Evolutionary conservation across 2,329 filamentous ascomycete species (phyloP), one percentile per base, ranked within the genome.

Genomic region (Arthrinium puccinioides): DNA sequence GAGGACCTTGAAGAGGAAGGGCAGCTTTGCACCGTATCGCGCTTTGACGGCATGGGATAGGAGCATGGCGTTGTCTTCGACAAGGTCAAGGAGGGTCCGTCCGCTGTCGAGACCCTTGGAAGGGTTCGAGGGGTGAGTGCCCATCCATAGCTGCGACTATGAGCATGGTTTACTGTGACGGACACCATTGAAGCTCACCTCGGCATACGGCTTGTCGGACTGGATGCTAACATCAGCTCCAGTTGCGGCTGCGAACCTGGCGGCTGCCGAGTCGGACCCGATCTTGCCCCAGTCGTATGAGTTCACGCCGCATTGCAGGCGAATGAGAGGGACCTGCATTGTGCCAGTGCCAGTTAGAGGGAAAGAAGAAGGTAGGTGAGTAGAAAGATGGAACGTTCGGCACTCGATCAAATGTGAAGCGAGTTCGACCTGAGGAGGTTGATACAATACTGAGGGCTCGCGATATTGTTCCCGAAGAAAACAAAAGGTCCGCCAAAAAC

Each of bases 271-370:
- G 40, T 84, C 76, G 44, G 76, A 76, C 53, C 92, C 92, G 56
- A 88, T 76, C 72, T 98, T 98, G 48, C 90, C 92, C 92, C 92
- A 98, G 68, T 96, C 92, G 60, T 98, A 98, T 63, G 89, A 96
- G 64, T 97, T 97, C 56, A 94, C 87, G 56, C 90, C 92, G 67
- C 85, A 89, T 61, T 85, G 81, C 48, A 97, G 79, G 50, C 87
- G 80, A 59, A 95, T 74, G 37, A 97, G 69, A 54, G 90, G 89
- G 44, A 92, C 78, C 56, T 84, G 84, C 74, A 89, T 33, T 13
- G 15, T 36, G 37, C 26, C 15, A 11, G 14, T 19, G 19, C 16
- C 9, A n/a, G n/a, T n/a, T n/a, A n/a, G n/a, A n/a, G n/a, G n/a
- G n/a, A n/a, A n/a, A n/a, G n/a, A n/a, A n/a, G n/a, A n/a, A n/a